Evolutionary conservation across 176 grass and related monocot genomes (phyloP), one percentile per base, ranked within the genome.

Genomic region (Chrysopogon serrulatus): DNA sequence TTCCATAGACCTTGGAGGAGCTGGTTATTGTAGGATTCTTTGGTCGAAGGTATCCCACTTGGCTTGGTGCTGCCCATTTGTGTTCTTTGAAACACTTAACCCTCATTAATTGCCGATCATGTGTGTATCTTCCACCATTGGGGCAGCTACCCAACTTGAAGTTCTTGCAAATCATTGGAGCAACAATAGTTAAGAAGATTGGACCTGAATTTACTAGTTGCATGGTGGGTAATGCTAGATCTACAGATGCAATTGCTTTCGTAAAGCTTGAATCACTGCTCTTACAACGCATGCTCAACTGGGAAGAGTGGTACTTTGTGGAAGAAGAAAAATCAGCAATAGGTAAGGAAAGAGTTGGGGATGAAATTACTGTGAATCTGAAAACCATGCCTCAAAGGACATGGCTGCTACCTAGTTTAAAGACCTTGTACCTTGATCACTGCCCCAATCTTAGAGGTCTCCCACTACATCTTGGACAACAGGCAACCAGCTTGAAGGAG

Each of bases 221-320:
- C 4, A 11, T 21, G 1, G 9, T 78, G 18, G 27, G 14, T 43
- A 9, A 21, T 61, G 31, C 0, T 0, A 6, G 31, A 54, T 36
- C 72, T 21, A 2, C 24, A 32, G 36, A 42, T n/a, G 35, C 23
- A 45, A 51, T 42, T 1, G 69, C 71, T 31, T 90, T 83, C 64
- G 72, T 83, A 6, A 78, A 57, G 45, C 79, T 90, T 64, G 83
- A 86, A 63, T 0, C 2, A 2, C 14, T 90, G 51, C 0, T 18
- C 14, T 39, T 86, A 1, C 0, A 26, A 5, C 13, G 68, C 13
- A 83, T 90, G 84, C 56, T 15, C 51, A 90, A 83, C 13, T 86
- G 57, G 88, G 59, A 90, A 31, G 72, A 86, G 18, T 90, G 88
- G 88, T 28, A 36, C n/a, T 78, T 90, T 39, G 2, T 15, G 12